Evolutionary conservation across 345 rosid genomes (phyloP), one percentile per base, ranked within the genome.

Genomic region (Populus davidiana): DNA sequence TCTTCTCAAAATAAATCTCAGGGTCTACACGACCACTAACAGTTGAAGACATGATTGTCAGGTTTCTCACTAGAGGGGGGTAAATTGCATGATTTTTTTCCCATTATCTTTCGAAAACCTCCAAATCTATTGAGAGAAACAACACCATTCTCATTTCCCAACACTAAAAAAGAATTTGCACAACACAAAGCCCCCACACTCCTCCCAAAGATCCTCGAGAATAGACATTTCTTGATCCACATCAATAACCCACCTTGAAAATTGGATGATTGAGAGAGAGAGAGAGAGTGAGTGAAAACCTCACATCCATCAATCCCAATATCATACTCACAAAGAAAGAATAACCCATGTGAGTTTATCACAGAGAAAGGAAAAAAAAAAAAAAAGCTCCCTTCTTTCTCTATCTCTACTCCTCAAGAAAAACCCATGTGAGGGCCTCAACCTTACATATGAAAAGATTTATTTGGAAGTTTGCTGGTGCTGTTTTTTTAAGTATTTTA

Each of bases 161-260:
- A 87, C 86, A 81, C 88, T 80, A 41, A 75, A 74, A 66, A 80
- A 79, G 79, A 83, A 81, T 78, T 86, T 77, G 54, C 66, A 81
- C 75, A 39, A 39, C 87, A 77, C 86, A 73, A 83, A 82, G 77
- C 61, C 84, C 86, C 63, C 79, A 80, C 88, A 47, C 79, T 78
- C 50, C 78, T 82, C 86, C 86, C 86, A 77, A 79, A 77, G 68
- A 72, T 74, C 87, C 86, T 83, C 75, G 86, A 78, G 85, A 86
- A 74, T 78, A 50, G 77, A 85, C 89, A 84, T 77, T 83, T 81
- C 85, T 84, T 61, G 72, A 85, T 86, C 78, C 81, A 78, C 86
- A 77, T 77, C 81, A 86, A 84, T 63, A 81, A 77, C 87, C 88
- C 78, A 75, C 84, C 87, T 87, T 84, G 89, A 87, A 89, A 85